Evolutionary conservation across 495 filamentous ascomycete species (phyloP).

Genomic region (Jackrogersella minutella): DNA sequence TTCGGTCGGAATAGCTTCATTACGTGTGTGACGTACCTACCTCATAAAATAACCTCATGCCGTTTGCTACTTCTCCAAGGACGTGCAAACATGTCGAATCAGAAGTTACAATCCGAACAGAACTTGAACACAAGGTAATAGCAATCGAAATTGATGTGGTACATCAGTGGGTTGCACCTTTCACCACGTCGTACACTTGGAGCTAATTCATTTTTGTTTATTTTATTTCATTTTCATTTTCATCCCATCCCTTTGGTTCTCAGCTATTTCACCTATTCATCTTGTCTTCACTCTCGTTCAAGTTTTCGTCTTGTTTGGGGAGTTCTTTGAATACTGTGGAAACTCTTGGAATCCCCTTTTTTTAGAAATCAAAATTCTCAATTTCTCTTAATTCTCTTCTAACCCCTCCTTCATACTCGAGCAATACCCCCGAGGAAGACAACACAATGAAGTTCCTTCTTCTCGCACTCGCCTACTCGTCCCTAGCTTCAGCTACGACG

Average conservation of each 20-base stretch:
- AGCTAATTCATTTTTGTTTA: background rate
- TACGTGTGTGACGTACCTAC: background rate
- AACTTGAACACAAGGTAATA: background rate
- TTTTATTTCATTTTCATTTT: background rate
- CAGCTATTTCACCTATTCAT: background rate
- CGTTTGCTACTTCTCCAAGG: background rate
- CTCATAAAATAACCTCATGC: background rate
- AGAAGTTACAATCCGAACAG: background rate
- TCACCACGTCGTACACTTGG: constrained; percentile 9
- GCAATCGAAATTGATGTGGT: constrained; percentile 8
- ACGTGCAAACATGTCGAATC: constrained; percentile 4
- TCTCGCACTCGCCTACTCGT: constrained; percentile 16
- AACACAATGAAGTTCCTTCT: constrained; percentile 10
- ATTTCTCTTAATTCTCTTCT: no score
- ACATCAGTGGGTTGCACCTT: background rate
- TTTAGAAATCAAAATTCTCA: background rate
- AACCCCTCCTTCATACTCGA: background rate
- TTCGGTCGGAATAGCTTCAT: constrained; percentile 7
- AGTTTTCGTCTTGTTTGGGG: background rate
- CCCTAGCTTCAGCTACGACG: constrained; percentile 26
- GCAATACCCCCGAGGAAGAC: background rate
- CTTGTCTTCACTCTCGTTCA: background rate
- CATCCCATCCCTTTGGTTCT: background rate
- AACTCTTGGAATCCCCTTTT: background rate
- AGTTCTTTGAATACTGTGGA: background rate